Evolutionary conservation across 331 rosid species (phyloP).

Genomic region (Malus hybrid): DNA sequence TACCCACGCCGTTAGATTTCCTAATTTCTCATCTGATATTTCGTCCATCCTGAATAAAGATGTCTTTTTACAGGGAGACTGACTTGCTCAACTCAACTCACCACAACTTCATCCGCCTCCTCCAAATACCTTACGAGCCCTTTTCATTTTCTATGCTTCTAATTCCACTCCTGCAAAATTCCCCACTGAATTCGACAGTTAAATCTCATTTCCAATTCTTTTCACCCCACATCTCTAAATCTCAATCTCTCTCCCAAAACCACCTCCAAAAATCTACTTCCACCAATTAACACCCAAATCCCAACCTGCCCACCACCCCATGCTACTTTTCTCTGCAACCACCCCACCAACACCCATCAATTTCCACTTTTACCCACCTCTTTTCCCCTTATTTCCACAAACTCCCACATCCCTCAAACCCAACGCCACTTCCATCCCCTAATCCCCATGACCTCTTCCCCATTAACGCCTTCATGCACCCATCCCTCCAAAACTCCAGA

Average conservation of each 20-base stretch:
- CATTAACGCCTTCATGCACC: conserved; percentile 18
- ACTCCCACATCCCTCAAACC: conserved; percentile 5
- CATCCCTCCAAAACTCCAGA: conserved; percentile 41
- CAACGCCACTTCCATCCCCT: neutral
- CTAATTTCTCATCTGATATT: too few relatives aligned
- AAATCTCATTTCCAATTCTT: neutral
- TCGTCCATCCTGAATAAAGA: too few relatives aligned
- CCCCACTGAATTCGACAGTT: too few relatives aligned
- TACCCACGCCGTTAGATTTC: too few relatives aligned
- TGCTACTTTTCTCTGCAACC: conserved; percentile 43
- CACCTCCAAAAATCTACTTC: neutral
- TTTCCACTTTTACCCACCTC: conserved; percentile 12
- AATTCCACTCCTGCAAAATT: neutral
- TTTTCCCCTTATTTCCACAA: conserved; percentile 9
- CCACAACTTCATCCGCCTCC: neutral
- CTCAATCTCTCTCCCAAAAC: neutral
- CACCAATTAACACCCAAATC: neutral
- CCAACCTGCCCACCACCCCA: neutral
- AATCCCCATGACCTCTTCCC: neutral
- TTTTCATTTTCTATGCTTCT: neutral
- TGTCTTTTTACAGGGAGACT: too few relatives aligned
- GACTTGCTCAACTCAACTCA: too few relatives aligned
- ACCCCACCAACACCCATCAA: conserved; percentile 7
- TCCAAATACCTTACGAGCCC: neutral
- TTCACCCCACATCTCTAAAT: neutral